Conservation (phyloP, 768 basidiomycete species). For the Punctularia strigosozonata region DNA sequence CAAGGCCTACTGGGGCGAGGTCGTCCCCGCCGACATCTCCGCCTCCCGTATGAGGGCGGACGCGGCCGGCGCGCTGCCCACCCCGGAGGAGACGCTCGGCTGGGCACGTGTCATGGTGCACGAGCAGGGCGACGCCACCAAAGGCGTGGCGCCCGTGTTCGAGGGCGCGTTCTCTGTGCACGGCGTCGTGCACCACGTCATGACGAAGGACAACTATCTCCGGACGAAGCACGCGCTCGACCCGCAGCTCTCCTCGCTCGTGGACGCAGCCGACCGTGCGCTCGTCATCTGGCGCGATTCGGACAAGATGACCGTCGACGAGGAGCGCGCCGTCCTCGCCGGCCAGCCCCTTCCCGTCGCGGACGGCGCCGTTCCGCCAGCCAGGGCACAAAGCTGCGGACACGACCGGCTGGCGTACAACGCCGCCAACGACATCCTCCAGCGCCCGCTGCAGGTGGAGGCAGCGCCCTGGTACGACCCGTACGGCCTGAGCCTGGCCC, state of each 20-base stretch:
- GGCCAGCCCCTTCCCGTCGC: conserved; percentile 9
- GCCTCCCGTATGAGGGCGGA: conserved; percentile 49
- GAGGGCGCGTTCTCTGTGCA: conserved; percentile 67
- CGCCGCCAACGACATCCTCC: conserved; percentile 40
- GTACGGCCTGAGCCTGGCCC: conserved; percentile 15
- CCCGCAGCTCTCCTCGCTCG: conserved; percentile 28
- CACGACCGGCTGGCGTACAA: conserved; percentile 68
- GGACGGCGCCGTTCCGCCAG: conserved; percentile 8
- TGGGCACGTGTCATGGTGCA: conserved; percentile 74
- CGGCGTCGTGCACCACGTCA: conserved; percentile 59
- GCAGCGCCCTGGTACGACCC: conserved; percentile 32
- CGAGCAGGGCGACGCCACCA: conserved; percentile 37
- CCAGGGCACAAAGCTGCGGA: conserved; percentile 37
- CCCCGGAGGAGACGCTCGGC: conserved; percentile 38
- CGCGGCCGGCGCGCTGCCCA: conserved; percentile 39
- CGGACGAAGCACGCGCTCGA: conserved; percentile 49
- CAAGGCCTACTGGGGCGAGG: conserved; percentile 65
- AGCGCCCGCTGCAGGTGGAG: conserved; percentile 15
- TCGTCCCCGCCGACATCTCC: conserved; percentile 46
- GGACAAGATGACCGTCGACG: conserved; percentile 47
- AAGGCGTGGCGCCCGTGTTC: conserved; percentile 42
- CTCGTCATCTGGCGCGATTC: conserved; percentile 71
- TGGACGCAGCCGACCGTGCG: conserved; percentile 31
- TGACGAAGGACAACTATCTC: conserved; percentile 60
- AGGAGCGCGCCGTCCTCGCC: conserved; percentile 27